Percentiles rank a stretch among this genome's conserved stretches.
phyloP scores from a whole-genome alignment of 2,329 filamentous ascomycete species.

The Shiraia sp. region DNA sequence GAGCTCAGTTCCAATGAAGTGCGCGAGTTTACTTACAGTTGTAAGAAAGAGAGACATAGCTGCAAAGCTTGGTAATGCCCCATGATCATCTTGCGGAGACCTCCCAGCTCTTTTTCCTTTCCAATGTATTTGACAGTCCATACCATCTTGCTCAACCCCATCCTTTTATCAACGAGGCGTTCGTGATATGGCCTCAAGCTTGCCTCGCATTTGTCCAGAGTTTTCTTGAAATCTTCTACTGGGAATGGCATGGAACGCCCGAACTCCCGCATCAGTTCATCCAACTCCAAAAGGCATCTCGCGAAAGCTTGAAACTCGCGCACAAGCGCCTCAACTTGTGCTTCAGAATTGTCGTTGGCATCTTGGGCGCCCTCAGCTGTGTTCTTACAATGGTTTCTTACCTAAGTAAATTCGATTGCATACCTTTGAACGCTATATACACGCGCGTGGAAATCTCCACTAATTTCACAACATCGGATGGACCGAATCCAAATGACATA shows the following conservation, averaged over 20 bases:
- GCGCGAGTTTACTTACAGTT: slow-evolving; percentile 22
- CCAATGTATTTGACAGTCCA: slow-evolving; percentile 40
- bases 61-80: slow-evolving; percentile 37
- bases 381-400: background rate
- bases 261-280: slow-evolving; percentile 38
- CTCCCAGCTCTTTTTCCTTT: slow-evolving; percentile 39
- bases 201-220: slow-evolving; percentile 33
- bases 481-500: slow-evolving; percentile 40
- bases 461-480: slow-evolving; percentile 36
- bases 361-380: slow-evolving; percentile 21
- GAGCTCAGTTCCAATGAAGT: no score
- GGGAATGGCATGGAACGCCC: slow-evolving; percentile 37
- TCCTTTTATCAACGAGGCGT: slow-evolving; percentile 36
- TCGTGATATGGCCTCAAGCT: slow-evolving; percentile 34
- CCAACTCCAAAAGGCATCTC: slow-evolving; percentile 30
- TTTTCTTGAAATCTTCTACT: slow-evolving; percentile 34
- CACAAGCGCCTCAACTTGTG: slow-evolving; percentile 36
- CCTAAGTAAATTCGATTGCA: slow-evolving; percentile 2
- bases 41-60: slow-evolving; percentile 37
- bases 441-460: slow-evolving; percentile 37
- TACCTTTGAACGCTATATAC: slow-evolving; percentile 41
- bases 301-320: slow-evolving; percentile 37
- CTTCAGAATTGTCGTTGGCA: slow-evolving; percentile 40
- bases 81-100: slow-evolving; percentile 31
- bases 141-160: slow-evolving; percentile 33